phyloP scores from a whole-genome alignment of 2,329 filamentous ascomycete genomes.

The Botryotinia calthae region DNA sequence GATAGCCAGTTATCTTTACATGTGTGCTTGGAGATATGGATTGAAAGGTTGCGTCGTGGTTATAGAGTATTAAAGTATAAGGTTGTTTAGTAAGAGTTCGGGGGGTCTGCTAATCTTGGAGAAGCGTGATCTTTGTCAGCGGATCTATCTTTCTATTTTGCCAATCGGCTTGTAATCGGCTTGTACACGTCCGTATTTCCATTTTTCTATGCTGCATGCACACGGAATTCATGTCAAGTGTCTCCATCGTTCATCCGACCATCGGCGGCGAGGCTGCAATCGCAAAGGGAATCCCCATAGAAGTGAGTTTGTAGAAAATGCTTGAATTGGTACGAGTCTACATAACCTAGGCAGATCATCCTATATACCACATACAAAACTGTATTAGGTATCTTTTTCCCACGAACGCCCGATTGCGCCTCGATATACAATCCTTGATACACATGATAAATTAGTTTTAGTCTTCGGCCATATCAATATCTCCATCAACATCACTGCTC shows the following conservation, averaged over 20 bases:
- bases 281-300: neutral
- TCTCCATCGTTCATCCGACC: neutral
- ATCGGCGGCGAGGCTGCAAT: neutral
- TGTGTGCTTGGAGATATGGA: constrained; percentile 6
- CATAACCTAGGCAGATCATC: neutral
- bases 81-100: neutral
- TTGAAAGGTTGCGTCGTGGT: neutral
- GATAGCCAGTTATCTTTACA: constrained; percentile 7
- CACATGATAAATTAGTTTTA: constrained; percentile 5
- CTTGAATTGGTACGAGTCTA: constrained; percentile 5
- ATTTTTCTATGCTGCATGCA: neutral
- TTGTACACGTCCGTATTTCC: neutral
- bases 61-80: neutral
- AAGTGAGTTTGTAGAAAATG: constrained; percentile 5
- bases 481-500: constrained; percentile 22
- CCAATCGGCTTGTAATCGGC: neutral
- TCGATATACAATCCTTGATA: neutral
- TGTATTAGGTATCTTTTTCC: constrained; percentile 14
- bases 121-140: constrained; percentile 9
- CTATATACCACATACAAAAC: constrained; percentile 8
- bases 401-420: constrained; percentile 19
- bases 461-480: constrained; percentile 19
- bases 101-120: neutral
- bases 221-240: neutral
- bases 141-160: neutral